Base-by-base conservation (phyloP, 2,329 filamentous ascomycete species). In the Ceratocystis cubensis region DNA sequence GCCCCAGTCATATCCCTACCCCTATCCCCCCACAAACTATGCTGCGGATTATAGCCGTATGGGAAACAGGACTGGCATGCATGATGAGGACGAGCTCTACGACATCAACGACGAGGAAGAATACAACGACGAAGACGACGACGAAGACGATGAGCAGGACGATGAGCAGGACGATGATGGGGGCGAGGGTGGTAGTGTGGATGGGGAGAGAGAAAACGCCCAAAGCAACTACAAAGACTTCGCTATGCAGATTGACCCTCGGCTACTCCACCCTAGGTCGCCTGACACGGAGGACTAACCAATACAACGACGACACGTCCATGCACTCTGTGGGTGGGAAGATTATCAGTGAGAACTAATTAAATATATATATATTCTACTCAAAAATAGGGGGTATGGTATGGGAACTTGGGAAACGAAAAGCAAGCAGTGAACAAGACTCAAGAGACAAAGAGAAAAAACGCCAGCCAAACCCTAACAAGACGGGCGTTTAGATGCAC, bases 81-180 rank as follows among this genome's bases (percentile, higher is more conserved):
- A 17, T 7, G 25, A 30, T 25, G 62, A 61, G 13, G 50, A 65
- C 37, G 65, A 64, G 33, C 22, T 53, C 45, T 57, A 72, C 45
- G 70, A 70, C 1, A 71, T 71, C 4, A 70, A 69, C 15, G 72
- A 70, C 0, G 70, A 71, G 2, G 72, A 71, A 8, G 69, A 71
- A 6, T 67, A 69, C 3, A 73, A 74, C 5, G 74, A 74, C 10
- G 72, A 70, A n/a, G 71, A 72, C 4, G 68, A 67, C 7, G 69
- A 70, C 6, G 71, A 72, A 8, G 68, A 68, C 7, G 69, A 70
- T 5, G 71, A 72, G 8, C 67, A 68, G 0, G 72, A 72, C 0
- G 72, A 73, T 10, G 73, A 69, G 1, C 73, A 70, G 13, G 65
- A 61, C 3, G 67, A 70, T 1, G 69, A 67, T 7, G 68, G 69